Base-by-base conservation (phyloP, 257 asterid species). In the Voacanga thouarsii region DNA sequence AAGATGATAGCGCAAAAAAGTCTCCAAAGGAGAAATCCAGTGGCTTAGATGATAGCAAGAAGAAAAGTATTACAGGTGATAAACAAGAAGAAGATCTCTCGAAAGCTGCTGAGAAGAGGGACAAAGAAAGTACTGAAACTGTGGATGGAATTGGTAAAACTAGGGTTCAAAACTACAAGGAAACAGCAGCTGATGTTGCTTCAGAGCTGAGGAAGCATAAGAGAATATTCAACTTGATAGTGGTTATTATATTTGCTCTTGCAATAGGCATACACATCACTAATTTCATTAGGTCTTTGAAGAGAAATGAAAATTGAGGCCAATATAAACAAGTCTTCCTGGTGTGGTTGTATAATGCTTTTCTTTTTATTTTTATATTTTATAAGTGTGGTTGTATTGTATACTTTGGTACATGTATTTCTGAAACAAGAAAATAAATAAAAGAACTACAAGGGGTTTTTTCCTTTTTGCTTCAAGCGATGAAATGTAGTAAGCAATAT, bases 121-220 rank as follows among this genome's bases (percentile, higher is more conserved):
- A 55, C 8, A 75, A 78, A 76, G 75, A 44, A 55, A 61, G 14
- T 51, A 6, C 15, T 12, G 49, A 63, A 55, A 51, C 55, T 55
- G 50, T 7, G 43, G 59, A 75, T 16, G 71, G 50, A 33, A 50
- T 45, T 18, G 77, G 19, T 0, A 53, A 14, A 49, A 75, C 79
- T 69, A 75, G 72, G 76, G 14, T 59, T 19, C 79, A 78, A 51
- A 80, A 71, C 68, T 43, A 66, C 56, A 76, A 72, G 76, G 75
- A 79, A 10, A 76, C 50, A 23, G 79, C 83, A 33, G 85, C 60
- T 18, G 82, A 72, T 45, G 77, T 80, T 19, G 88, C 84, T 56
- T 78, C 80, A 26, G 82, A 72, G 72, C 47, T 90, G 86, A 90
- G 76, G 91, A 85, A 69, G 84, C 83, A 87, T 61, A 84, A 89